These are phyloP conservation scores for Capronia americana DNA, from an alignment of 2,329 filamentous ascomycete genomes.

Conservation along the genomic window DNA sequence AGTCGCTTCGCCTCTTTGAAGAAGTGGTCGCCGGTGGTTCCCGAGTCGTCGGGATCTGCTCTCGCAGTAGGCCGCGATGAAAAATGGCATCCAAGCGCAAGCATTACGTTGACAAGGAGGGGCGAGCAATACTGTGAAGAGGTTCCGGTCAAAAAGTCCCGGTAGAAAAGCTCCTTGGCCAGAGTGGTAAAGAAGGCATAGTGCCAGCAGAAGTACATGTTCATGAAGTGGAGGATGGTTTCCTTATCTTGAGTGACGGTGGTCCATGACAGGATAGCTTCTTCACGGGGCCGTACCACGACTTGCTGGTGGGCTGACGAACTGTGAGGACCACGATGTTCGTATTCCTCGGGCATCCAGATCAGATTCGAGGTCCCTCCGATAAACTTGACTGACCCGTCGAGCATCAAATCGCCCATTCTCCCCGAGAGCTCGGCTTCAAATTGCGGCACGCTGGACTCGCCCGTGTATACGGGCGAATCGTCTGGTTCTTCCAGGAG, in stretches of 20 bases:
- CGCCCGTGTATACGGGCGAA: conserved; percentile 45
- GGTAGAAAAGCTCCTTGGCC: conserved; percentile 83
- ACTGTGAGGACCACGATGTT: conserved; percentile 41
- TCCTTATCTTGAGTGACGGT: conserved; percentile 79
- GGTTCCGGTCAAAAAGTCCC: conserved; percentile 77
- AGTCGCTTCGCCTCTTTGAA: conserved; percentile 91
- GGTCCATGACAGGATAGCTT: conserved; percentile 86
- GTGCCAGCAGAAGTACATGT: conserved; percentile 98
- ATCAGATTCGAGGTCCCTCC: conserved; percentile 94
- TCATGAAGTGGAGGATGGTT: conserved; percentile 83
- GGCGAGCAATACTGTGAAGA: conserved; percentile 82
- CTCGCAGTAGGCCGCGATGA: conserved; percentile 77
- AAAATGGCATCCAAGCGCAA: conserved; percentile 92
- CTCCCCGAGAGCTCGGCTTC: conserved; percentile 87
- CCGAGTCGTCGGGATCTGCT: conserved; percentile 72
- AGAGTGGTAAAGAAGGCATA: conserved; percentile 95
- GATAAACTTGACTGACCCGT: conserved; percentile 87
- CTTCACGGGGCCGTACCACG: conserved; percentile 61
- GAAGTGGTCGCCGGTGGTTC: conserved; percentile 93
- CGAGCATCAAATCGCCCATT: conserved; percentile 88
- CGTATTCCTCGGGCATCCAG: conserved; percentile 67
- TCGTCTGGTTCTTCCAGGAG: conserved; percentile 48
- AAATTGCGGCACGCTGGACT: conserved; percentile 50
- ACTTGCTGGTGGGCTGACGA: conserved; percentile 19
- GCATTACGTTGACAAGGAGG: conserved; percentile 89